Evolutionary conservation across 2,329 filamentous ascomycete species (phyloP), one percentile per base, ranked within the genome.

Genomic region (Fusarium sp.): DNA sequence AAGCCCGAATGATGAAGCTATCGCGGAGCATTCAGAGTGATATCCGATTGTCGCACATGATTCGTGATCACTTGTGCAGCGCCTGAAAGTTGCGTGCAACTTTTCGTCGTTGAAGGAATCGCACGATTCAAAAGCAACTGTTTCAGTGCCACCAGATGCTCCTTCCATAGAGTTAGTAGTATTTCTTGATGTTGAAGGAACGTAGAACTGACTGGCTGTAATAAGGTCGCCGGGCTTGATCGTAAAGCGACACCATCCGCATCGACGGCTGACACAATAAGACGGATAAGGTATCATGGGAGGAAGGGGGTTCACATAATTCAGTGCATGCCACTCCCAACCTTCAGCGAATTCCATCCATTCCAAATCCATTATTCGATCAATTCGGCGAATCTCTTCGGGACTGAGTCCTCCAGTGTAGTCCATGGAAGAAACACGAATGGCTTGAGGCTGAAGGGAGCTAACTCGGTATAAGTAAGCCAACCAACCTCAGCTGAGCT

Each of bases 211-310:
- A 63, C 70, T 56, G 4, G 66, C 66, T 29, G 59, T 70, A 11
- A 73, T 42, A 29, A 56, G 16, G 10, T 70, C 65, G 16, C 45
- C 66, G 3, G 44, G 15, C 23, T 57, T 45, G n/a, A 73, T 70
- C 18, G 54, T 10, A n/a, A 73, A 70, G 11, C 70, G 70, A 27
- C 70, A 73, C 55, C 70, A 62, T 60, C 70, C 59, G 42, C 70
- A 73, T 38, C 66, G 44, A 31, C 52, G 66, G 12, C 61, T 65
- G 25, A 72, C 61, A 44, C 70, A 72, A 23, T 63, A 69, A 58
- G 64, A 69, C 10, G 62, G 67, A 18, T 57, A 67, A 29, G 60
- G 56, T 23, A 62, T 33, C 19, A 49, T 38, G 31, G 66, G 60
- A 45, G 51, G 52, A 21, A 65, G 45, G 18, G 38, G 49, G 5